Conservation (phyloP, 1,284 basidiomycete genomes). For the Ceratobasidium sp. region DNA sequence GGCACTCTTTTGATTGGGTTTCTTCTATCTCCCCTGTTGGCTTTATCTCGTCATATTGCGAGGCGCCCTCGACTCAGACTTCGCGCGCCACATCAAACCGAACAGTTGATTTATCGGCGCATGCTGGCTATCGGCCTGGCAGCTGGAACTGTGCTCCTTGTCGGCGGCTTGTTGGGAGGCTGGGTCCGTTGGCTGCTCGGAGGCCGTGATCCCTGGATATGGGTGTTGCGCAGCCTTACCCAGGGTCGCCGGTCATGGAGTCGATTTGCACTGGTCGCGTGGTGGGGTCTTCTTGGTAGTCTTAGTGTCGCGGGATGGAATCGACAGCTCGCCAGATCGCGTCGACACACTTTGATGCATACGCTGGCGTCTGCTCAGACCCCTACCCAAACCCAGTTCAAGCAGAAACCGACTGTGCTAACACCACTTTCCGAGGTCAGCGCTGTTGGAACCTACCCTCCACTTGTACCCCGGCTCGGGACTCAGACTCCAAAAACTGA, state of each 20-base stretch:
- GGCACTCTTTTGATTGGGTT: conserved; percentile 94
- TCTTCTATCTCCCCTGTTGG: conserved; percentile 92
- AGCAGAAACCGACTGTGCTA: neutral
- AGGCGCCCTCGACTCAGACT: conserved; percentile 91
- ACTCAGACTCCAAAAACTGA: conserved; percentile 2
- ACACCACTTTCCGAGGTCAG: conserved; percentile 35
- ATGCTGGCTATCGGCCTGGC: conserved; percentile 91
- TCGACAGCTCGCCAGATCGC: conserved; percentile 81
- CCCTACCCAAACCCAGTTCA: conserved; percentile 32
- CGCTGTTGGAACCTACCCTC: conserved; percentile 42
- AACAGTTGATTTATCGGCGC: conserved; percentile 75
- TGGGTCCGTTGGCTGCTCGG: conserved; percentile 94
- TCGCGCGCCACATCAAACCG: conserved; percentile 88
- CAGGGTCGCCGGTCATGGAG: conserved; percentile 85
- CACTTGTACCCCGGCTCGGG: conserved; percentile 41
- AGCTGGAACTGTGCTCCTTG: conserved; percentile 79
- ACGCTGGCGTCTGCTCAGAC: neutral
- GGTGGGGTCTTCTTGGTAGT: conserved; percentile 86
- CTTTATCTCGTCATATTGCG: conserved; percentile 92
- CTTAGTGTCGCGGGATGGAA: conserved; percentile 95
- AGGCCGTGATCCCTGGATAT: conserved; percentile 89
- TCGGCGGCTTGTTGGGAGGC: conserved; percentile 87
- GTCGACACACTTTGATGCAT: conserved; percentile 53
- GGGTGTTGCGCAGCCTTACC: conserved; percentile 81
- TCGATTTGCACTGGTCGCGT: conserved; percentile 81